Conservation (phyloP, 2,329 filamentous ascomycete genomes). For the Sporothrix schenckii region DNA sequence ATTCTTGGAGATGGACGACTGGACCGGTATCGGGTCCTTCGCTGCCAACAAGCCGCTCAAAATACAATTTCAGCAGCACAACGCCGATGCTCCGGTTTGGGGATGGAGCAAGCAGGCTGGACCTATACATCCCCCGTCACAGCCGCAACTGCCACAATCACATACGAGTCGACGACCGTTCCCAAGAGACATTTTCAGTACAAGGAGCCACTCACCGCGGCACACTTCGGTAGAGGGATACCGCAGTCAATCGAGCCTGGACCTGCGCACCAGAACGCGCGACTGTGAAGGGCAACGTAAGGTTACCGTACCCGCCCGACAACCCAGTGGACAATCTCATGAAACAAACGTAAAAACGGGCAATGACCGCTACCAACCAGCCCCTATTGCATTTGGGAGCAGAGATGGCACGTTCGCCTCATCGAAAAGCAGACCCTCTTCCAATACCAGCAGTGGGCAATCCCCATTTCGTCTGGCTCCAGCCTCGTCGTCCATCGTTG, state of each 20-base stretch:
- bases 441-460: no score
- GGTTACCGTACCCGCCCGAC: background rate
- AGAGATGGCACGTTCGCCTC: background rate
- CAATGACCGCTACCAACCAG: background rate
- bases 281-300: background rate
- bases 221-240: background rate
- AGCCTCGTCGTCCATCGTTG: background rate
- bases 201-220: background rate
- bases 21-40: conserved; percentile 31
- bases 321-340: background rate
- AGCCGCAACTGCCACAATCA: background rate
- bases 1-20: conserved; percentile 35
- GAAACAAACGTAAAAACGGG: background rate
- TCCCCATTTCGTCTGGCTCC: background rate
- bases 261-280: background rate
- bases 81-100: conserved; percentile 29
- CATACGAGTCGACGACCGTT: background rate
- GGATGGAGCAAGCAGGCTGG: conserved; percentile 28
- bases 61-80: conserved; percentile 27
- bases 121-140: background rate
- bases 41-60: conserved; percentile 23
- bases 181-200: background rate
- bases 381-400: background rate
- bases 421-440: background rate
- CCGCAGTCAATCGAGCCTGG: background rate